Conservation (phyloP, 441 rosid genomes). For the Omphalea diandra region DNA sequence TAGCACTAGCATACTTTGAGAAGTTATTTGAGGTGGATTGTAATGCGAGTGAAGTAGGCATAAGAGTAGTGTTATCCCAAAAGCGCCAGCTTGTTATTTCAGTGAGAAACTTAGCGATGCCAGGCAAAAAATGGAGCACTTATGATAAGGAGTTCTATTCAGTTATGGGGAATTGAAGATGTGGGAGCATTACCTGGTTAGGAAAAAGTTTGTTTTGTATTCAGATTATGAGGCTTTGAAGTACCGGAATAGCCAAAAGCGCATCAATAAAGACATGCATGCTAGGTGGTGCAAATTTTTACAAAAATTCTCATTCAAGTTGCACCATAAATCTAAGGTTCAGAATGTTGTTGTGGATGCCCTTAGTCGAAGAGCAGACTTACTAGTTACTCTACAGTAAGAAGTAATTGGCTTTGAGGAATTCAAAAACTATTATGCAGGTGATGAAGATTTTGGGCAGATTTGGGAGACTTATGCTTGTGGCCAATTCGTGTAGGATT, state of each 20-base stretch:
- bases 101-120: not conserved
- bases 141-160: conserved; percentile 8
- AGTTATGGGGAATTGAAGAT: not conserved
- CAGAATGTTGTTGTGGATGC: conserved; percentile 11
- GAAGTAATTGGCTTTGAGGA: not conserved
- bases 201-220: conserved; percentile 9
- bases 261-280: conserved; percentile 3
- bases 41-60: too few species aligned
- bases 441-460: not conserved
- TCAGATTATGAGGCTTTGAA: conserved; percentile 9
- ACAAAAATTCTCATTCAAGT: not conserved
- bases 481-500: not conserved
- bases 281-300: conserved; percentile 11
- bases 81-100: too few species aligned
- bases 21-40: not conserved
- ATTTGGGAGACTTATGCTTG: not conserved
- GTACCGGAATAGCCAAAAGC: conserved; percentile 5
- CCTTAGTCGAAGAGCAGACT: conserved; percentile 4
- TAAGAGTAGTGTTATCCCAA: too few species aligned
- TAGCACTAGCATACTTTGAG: not conserved
- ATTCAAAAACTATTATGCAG: not conserved
- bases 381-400: not conserved
- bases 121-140: not conserved
- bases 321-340: too few species aligned
- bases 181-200: not conserved